These are phyloP conservation scores for Rutstroemia sp. DNA, from an alignment of 2,329 filamentous ascomycete genomes.

Conservation along the genomic window DNA sequence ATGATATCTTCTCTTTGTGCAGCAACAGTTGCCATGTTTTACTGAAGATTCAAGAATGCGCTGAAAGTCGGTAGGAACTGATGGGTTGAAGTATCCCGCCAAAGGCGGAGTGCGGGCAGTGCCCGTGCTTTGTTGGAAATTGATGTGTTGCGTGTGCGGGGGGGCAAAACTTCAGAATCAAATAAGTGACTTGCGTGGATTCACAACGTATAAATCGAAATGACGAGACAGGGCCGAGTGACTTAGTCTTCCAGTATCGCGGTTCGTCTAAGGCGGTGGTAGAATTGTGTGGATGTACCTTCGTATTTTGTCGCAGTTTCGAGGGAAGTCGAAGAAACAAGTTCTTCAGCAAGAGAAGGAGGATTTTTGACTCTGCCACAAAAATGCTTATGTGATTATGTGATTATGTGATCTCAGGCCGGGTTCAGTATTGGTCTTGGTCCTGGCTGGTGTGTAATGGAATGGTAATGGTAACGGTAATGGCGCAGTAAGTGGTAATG, in stretches of 20 bases:
- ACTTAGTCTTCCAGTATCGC: no score
- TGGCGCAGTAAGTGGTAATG: no score
- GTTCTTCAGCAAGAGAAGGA: not conserved
- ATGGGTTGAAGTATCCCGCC: slow-evolving; percentile 12
- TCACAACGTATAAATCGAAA: not conserved
- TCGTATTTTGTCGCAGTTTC: not conserved
- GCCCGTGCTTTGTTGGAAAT: slow-evolving; percentile 16
- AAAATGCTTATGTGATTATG: not conserved
- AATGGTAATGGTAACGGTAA: no score
- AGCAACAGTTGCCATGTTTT: slow-evolving; percentile 26
- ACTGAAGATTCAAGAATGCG: slow-evolving; percentile 1
- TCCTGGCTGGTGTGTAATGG: not conserved
- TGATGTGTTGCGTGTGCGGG: slow-evolving; percentile 3
- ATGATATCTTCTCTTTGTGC: slow-evolving; percentile 17
- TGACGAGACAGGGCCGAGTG: not conserved
- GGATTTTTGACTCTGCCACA: not conserved
- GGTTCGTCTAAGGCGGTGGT: no score
- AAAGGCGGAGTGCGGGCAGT: slow-evolving; percentile 20
- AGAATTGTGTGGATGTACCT: no score
- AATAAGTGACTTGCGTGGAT: no score
- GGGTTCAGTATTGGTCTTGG: not conserved
- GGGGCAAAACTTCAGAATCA: not conserved
- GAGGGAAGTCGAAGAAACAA: slow-evolving; percentile 3
- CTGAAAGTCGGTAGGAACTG: slow-evolving; percentile 6
- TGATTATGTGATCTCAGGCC: not conserved